Base-by-base conservation (phyloP, 164 flowering plant genomes). In the Nymphaea colorata region DNA sequence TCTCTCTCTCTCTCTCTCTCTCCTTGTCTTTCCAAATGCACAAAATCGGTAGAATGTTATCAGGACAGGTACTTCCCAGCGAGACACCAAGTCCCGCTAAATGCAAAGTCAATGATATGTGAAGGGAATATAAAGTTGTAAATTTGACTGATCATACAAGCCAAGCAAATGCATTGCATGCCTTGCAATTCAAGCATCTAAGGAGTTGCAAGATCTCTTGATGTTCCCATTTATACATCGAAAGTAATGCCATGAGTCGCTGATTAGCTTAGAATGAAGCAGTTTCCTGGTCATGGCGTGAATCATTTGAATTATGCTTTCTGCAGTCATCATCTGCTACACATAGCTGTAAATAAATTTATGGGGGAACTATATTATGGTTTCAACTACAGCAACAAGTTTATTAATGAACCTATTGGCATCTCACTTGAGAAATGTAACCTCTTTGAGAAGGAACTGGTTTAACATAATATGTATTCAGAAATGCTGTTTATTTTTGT, bases 81-180 rank as follows among this genome's bases (percentile, higher is more conserved):
- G 36, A 0, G 36, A 25, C 36, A 25, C 36, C 36, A 25, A 25
- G 36, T 25, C 36, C 36, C 36, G 74, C 68, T 86, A 68, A 83
- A 75, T 43, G 66, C 79, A 68, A 70, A 76, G 15, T 84, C 72
- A 41, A 3, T 44, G 36, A 68, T 69, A 45, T 69, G 75, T 67
- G 75, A 68, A 16, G n/a, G 7, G 4, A 43, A 43, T 64, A 15
- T 62, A 83, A 75, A 62, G 66, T 62, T 43, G 69, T 94, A 67
- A 79, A 75, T 60, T 75, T 91, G 71, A 91, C 95, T 66, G 88
- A 91, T 77, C 83, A 91, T 70, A 86, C 91, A 71, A 91, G 95
- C 41, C 84, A 91, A 74, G 97, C 96, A 78, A 86, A 88, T 80
- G 97, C 83, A 43, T 72, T 94, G 62, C 85, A 91, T 72, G 98